Evolutionary conservation across 2,329 filamentous ascomycete genomes (phyloP).

Genomic region (Neurospora sp.): DNA sequence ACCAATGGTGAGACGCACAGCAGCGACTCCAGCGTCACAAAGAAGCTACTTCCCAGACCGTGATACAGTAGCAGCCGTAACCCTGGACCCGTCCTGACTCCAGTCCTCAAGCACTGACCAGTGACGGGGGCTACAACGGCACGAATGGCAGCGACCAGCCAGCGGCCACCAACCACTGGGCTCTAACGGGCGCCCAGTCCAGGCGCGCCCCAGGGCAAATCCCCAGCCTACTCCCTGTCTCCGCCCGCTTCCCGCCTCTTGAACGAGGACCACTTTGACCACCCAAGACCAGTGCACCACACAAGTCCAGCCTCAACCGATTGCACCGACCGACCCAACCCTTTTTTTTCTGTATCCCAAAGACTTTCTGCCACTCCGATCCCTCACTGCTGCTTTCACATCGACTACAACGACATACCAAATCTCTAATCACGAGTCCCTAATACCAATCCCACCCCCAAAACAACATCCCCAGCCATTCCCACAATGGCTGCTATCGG

Average conservation of each 20-base stretch:
- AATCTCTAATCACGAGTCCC: neutral
- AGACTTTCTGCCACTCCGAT: neutral
- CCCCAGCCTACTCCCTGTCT: neutral
- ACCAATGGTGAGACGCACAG: neutral
- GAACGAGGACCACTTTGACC: neutral
- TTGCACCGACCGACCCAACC: neutral
- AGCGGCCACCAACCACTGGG: neutral
- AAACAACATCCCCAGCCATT: neutral
- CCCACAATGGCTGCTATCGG: constrained; percentile 65
- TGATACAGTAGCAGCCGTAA: neutral
- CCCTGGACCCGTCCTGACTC: neutral
- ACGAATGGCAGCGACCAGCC: neutral
- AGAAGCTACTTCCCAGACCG: neutral
- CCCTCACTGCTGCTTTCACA: neutral
- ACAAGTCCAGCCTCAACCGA: neutral
- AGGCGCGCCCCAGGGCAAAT: neutral
- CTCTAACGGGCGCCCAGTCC: neutral
- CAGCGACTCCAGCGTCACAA: neutral
- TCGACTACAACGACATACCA: neutral
- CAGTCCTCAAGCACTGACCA: neutral
- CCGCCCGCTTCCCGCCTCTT: neutral
- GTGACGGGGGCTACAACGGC: neutral
- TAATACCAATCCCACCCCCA: constrained; percentile 4
- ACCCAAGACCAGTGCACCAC: neutral
- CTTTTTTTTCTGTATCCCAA: neutral